These are phyloP conservation scores for Fusarium camptoceras DNA, from an alignment of 2,329 filamentous ascomycete genomes.

Conservation along the genomic window DNA sequence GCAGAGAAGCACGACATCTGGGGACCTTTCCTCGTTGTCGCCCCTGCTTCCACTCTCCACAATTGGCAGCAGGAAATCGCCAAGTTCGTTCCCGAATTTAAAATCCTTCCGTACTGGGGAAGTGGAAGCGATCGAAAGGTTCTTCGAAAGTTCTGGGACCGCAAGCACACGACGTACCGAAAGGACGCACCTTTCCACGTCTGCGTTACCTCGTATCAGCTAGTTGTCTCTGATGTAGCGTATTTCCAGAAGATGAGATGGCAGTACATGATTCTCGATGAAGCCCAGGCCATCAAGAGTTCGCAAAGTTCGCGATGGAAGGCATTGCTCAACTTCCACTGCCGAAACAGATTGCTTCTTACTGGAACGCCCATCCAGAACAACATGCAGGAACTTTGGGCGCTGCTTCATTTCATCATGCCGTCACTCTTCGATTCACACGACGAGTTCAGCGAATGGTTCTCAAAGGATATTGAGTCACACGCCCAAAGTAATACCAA, in stretches of 20 bases:
- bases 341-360: conserved; percentile 90
- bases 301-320: conserved; percentile 98
- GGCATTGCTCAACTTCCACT: conserved; percentile 91
- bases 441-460: conserved; percentile 94
- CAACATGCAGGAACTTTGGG: conserved; percentile 99
- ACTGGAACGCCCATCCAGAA: conserved; percentile 99
- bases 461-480: conserved; percentile 95
- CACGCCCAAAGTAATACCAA: conserved; percentile 99
- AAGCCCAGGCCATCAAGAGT: conserved; percentile 98
- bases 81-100: conserved; percentile 93
- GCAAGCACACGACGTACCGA: conserved; percentile 95
- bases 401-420: conserved; percentile 98
- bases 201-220: conserved; percentile 94
- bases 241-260: conserved; percentile 99
- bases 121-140: conserved; percentile 94
- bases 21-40: conserved; percentile 97
- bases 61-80: conserved; percentile 99
- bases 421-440: conserved; percentile 97
- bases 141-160: conserved; percentile 98
- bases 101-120: conserved; percentile 98
- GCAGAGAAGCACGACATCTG: conserved; percentile 98
- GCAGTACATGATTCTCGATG: conserved; percentile 99
- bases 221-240: conserved; percentile 93
- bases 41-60: conserved; percentile 94
- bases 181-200: conserved; percentile 96